Percentiles rank a stretch among this genome's conserved stretches.
phyloP scores from a whole-genome alignment of 805 yeast genomes.

The Metschnikowia koreensis region DNA sequence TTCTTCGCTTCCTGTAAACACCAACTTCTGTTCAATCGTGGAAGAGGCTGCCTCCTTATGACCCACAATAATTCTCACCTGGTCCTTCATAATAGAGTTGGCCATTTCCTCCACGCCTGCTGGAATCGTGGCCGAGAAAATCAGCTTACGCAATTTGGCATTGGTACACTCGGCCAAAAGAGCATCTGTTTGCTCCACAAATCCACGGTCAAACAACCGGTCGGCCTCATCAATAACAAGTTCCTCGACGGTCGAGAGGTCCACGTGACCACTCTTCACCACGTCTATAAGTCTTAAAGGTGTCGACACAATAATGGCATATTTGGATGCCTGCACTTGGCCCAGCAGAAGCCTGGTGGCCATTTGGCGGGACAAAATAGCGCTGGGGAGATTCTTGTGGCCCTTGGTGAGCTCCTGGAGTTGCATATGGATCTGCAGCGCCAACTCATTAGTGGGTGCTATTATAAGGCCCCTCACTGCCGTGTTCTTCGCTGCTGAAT shows the following conservation, averaged over 20 bases:
- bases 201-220: constrained; percentile 81
- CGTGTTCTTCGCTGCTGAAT: constrained; percentile 29
- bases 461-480: constrained; percentile 76
- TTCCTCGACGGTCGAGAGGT: constrained; percentile 64
- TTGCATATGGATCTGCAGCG: constrained; percentile 77
- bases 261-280: constrained; percentile 58
- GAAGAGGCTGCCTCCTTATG: constrained; percentile 90
- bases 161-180: constrained; percentile 61
- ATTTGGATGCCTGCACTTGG: constrained; percentile 57
- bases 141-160: constrained; percentile 59
- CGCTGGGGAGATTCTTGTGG: constrained; percentile 51
- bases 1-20: constrained; percentile 89
- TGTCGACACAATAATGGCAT: constrained; percentile 80
- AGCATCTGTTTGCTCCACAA: constrained; percentile 87
- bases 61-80: constrained; percentile 85
- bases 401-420: constrained; percentile 58
- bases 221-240: constrained; percentile 95
- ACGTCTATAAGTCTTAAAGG: constrained; percentile 86
- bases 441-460: constrained; percentile 93
- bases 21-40: constrained; percentile 76
- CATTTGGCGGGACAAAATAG: constrained; percentile 67
- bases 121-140: constrained; percentile 95
- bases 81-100: constrained; percentile 76
- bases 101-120: constrained; percentile 90
- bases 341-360: constrained; percentile 66